Conservation (phyloP, 176 grass and related monocot genomes). For the Oryza australiensis region DNA sequence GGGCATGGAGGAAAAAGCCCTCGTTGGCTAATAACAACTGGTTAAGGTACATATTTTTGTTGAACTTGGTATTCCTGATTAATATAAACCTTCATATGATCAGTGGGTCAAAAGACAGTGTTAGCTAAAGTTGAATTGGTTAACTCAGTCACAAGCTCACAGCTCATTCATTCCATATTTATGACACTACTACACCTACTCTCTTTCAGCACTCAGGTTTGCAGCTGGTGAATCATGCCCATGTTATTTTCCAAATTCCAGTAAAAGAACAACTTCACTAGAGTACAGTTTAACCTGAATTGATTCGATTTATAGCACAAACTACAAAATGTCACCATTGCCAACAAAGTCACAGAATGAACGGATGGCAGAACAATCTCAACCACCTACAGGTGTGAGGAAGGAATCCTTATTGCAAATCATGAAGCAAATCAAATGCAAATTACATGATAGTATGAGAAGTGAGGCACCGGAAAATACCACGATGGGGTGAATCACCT, state of each 20-base stretch:
- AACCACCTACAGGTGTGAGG: not conserved
- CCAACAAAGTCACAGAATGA: not conserved
- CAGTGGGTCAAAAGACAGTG: not conserved
- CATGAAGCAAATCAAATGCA: conserved; percentile 3
- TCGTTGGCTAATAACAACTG: not conserved
- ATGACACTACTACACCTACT: not conserved
- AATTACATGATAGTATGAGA: conserved; percentile 12
- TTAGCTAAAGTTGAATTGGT: not conserved
- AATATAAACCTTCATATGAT: not conserved
- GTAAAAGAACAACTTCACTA: not conserved
- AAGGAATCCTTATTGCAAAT: conserved; percentile 16
- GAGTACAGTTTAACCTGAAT: not conserved
- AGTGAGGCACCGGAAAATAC: conserved; percentile 16
- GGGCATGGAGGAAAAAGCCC: not conserved
- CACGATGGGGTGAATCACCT: conserved; percentile 15
- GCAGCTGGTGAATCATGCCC: not conserved
- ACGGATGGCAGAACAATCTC: not conserved
- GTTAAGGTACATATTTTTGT: not conserved
- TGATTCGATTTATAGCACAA: not conserved
- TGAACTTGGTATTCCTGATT: not conserved
- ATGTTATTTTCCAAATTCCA: not conserved
- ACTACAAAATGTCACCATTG: not conserved
- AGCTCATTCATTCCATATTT: not conserved
- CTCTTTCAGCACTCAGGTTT: not conserved
- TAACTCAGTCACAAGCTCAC: not conserved